A percentile compares a stretch with the other conserved stretches of the same genome.
Evolutionary conservation across 257 asterid genomes (phyloP).

Genomic region (Solanum chiquidenum): DNA sequence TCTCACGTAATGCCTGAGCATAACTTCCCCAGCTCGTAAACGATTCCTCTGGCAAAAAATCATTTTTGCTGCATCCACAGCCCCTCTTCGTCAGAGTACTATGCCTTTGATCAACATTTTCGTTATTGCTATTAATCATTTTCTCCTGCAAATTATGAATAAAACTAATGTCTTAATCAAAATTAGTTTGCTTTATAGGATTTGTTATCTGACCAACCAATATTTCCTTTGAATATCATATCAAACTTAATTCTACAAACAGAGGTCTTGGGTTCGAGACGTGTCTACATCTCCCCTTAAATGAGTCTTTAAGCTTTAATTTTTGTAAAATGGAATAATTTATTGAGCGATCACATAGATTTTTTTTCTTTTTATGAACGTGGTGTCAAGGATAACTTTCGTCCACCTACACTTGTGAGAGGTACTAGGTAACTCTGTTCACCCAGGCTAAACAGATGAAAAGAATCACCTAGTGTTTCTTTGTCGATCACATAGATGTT

Average conservation of each 20-base stretch:
- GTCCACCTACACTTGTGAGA: too few relatives aligned
- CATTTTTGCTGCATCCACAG: slow-evolving; percentile 19
- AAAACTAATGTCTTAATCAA: background rate
- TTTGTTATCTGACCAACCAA: background rate
- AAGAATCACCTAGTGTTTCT: background rate
- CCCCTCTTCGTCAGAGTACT: slow-evolving; percentile 5
- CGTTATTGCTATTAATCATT: background rate
- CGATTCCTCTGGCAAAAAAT: slow-evolving; percentile 30
- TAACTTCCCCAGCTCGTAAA: slow-evolving; percentile 23
- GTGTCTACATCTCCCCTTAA: background rate
- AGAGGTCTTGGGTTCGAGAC: background rate
- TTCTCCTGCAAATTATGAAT: background rate
- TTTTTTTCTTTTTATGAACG: too few relatives aligned
- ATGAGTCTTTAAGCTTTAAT: background rate
- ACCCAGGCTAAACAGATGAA: background rate
- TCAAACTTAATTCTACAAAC: background rate
- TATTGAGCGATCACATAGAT: too few relatives aligned
- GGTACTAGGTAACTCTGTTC: background rate
- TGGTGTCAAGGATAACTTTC: too few relatives aligned
- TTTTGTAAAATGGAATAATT: background rate
- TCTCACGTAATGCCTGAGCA: slow-evolving; percentile 12
- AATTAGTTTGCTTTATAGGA: background rate
- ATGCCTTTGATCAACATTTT: background rate
- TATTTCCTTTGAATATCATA: background rate
- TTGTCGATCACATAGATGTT: background rate